Evolutionary conservation across 2,329 filamentous ascomycete genomes (phyloP).

Genomic region (Alternaria metachromatica): DNA sequence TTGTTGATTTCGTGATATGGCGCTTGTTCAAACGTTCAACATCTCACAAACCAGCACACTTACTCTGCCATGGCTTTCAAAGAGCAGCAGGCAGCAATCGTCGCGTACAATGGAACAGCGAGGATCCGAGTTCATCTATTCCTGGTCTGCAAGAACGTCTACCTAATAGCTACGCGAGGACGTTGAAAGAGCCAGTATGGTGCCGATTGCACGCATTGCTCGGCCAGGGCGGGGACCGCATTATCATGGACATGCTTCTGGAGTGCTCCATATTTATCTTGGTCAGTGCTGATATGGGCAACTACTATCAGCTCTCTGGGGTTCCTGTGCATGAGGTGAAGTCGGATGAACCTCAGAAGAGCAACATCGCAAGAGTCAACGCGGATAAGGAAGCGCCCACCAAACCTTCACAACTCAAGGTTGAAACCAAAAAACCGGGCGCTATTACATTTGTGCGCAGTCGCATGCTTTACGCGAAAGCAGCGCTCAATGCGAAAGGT

Average conservation of each 20-base stretch:
- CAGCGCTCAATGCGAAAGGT: conserved; percentile 72
- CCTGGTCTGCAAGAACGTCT: conserved; percentile 70
- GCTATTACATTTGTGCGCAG: conserved; percentile 79
- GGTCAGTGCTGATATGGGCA: conserved; percentile 65
- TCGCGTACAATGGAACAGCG: conserved; percentile 35
- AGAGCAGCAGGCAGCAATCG: conserved; percentile 50
- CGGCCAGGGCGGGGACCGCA: conserved; percentile 74
- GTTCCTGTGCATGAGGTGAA: conserved; percentile 59
- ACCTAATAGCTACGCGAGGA: conserved; percentile 72
- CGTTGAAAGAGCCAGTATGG: conserved; percentile 76
- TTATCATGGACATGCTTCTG: conserved; percentile 79
- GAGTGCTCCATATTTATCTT: conserved; percentile 78
- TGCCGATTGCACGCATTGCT: conserved; percentile 74
- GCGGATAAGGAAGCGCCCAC: not conserved
- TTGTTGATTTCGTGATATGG: conserved; percentile 68
- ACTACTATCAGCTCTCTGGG: conserved; percentile 83
- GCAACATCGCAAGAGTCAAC: not conserved
- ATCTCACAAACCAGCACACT: conserved; percentile 67
- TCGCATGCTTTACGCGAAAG: conserved; percentile 84
- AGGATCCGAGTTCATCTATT: conserved; percentile 57
- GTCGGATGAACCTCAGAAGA: conserved; percentile 12
- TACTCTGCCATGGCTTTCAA: conserved; percentile 85
- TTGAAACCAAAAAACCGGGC: conserved; percentile 49
- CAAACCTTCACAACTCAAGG: conserved; percentile 3
- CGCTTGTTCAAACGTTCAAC: conserved; percentile 70